These are phyloP conservation scores for Amauroascus niger DNA, from an alignment of 2,329 filamentous ascomycete species.

Conservation along the genomic window DNA sequence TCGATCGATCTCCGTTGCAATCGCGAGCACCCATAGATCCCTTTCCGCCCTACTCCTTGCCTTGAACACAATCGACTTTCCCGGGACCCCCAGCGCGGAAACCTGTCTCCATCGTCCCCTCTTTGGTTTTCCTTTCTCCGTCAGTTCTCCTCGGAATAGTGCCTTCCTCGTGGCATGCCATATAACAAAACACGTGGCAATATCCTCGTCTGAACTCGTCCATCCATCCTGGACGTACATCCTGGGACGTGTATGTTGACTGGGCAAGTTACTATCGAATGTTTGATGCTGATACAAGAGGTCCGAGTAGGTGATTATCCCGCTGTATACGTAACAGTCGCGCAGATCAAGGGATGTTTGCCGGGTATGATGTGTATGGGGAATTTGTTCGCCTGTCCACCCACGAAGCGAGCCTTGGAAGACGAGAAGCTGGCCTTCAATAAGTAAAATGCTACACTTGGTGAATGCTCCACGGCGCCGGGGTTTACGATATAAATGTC, in stretches of 20 bases:
- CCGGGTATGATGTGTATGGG: slow-evolving; percentile 53
- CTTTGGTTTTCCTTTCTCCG: slow-evolving; percentile 22
- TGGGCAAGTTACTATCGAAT: slow-evolving; percentile 53
- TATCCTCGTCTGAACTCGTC: slow-evolving; percentile 54
- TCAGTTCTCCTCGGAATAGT: slow-evolving; percentile 43
- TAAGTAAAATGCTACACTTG: slow-evolving; percentile 51
- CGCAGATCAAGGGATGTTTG: slow-evolving; percentile 50
- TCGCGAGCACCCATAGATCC: slow-evolving; percentile 58
- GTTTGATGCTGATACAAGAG: slow-evolving; percentile 55
- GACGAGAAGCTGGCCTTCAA: slow-evolving; percentile 51
- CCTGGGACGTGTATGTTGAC: slow-evolving; percentile 49
- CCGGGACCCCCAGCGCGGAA: slow-evolving; percentile 50
- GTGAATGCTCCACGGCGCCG: slow-evolving; percentile 53
- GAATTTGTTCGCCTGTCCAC: slow-evolving; percentile 45
- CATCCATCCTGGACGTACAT: slow-evolving; percentile 53
- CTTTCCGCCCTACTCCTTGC: slow-evolving; percentile 55
- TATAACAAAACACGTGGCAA: slow-evolving; percentile 58
- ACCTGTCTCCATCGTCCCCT: slow-evolving; percentile 47
- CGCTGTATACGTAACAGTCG: slow-evolving; percentile 58
- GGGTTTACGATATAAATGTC: slow-evolving; percentile 54
- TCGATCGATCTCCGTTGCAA: slow-evolving; percentile 57
- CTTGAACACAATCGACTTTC: slow-evolving; percentile 56
- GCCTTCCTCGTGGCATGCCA: slow-evolving; percentile 52
- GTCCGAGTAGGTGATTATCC: slow-evolving; percentile 53
- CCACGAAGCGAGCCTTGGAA: slow-evolving; percentile 52